A percentile compares a stretch with the other conserved stretches of the same genome.
Conservation (phyloP, 106 monocot species). For the Chionographis japonica region DNA sequence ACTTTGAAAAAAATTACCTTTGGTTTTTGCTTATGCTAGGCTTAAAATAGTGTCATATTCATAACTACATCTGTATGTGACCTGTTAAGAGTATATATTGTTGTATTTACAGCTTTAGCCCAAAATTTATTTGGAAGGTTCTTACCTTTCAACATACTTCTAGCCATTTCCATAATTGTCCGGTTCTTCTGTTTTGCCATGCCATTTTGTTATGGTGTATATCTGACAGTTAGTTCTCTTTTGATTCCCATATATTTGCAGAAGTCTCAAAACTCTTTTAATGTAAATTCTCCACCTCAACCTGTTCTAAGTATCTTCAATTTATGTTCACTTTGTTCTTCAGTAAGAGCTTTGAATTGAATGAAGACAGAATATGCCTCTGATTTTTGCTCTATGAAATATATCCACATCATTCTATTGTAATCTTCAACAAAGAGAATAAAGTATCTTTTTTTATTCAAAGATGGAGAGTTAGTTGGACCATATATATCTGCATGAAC, state of each 20-base stretch:
- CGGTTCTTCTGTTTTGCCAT: too few relatives aligned
- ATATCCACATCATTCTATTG: not conserved
- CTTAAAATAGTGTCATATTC: too few relatives aligned
- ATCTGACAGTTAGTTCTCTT: too few relatives aligned
- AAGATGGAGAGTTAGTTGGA: not conserved
- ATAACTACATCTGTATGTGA: too few relatives aligned
- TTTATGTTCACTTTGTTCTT: not conserved
- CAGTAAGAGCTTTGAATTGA: not conserved
- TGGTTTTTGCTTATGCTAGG: too few relatives aligned
- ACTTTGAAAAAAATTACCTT: too few relatives aligned
- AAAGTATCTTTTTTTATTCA: not conserved
- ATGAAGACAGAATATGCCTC: not conserved
- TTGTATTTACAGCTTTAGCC: too few relatives aligned
- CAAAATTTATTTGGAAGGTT: too few relatives aligned
- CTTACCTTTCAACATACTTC: too few relatives aligned
- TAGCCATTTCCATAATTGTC: too few relatives aligned
- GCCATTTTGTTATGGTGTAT: too few relatives aligned
- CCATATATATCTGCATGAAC: conserved; percentile 7
- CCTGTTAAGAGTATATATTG: too few relatives aligned
- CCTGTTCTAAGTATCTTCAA: not conserved
- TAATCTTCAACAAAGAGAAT: conserved; percentile 8
- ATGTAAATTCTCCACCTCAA: not conserved
- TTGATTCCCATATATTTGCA: not conserved
- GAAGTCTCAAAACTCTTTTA: not conserved
- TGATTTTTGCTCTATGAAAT: not conserved